Percentiles rank a stretch among this genome's conserved stretches.
Conservation (phyloP, 345 rosid species). For the Hirschfeldia incana region DNA sequence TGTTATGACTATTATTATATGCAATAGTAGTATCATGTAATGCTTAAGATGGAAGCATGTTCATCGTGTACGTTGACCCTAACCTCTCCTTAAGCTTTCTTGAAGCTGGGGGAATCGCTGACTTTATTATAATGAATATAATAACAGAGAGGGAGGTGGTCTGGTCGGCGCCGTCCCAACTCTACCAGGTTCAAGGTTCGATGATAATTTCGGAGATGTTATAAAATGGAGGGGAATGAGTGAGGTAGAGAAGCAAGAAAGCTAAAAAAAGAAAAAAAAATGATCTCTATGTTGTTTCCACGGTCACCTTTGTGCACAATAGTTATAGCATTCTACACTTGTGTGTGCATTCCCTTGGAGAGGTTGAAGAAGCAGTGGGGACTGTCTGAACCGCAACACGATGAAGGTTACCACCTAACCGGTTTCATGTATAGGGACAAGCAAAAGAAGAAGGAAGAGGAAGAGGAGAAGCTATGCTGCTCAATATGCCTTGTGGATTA, state of each 20-base stretch:
- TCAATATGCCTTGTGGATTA: slow-evolving; percentile 66
- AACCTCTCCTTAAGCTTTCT: slow-evolving; percentile 24
- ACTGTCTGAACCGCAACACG: background rate
- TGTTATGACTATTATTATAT: too few species aligned
- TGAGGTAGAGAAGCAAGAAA: slow-evolving; percentile 14
- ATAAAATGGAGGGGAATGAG: slow-evolving; percentile 7
- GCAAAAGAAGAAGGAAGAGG: slow-evolving; percentile 1
- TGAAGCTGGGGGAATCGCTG: slow-evolving; percentile 31
- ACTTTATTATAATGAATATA: slow-evolving; percentile 25
- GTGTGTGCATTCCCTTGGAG: slow-evolving; percentile 52
- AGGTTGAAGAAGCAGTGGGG: slow-evolving; percentile 19
- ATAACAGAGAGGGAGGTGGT: slow-evolving; percentile 32
- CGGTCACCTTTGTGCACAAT: slow-evolving; percentile 50
- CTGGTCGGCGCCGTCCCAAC: slow-evolving; percentile 73
- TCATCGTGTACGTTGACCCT: slow-evolving; percentile 36
- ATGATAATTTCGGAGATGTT: background rate
- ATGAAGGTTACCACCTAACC: slow-evolving; percentile 28
- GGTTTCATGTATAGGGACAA: slow-evolving; percentile 43
- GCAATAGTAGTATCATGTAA: background rate
- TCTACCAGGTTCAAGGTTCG: slow-evolving; percentile 1
- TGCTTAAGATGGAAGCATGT: background rate
- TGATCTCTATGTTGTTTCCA: slow-evolving; percentile 52
- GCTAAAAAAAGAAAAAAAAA: slow-evolving; percentile 24
- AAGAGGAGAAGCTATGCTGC: slow-evolving; percentile 44
- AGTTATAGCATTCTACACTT: slow-evolving; percentile 54